These are phyloP conservation scores for Retiboletus fuscus DNA, from an alignment of 1,284 basidiomycete genomes.

Conservation along the genomic window DNA sequence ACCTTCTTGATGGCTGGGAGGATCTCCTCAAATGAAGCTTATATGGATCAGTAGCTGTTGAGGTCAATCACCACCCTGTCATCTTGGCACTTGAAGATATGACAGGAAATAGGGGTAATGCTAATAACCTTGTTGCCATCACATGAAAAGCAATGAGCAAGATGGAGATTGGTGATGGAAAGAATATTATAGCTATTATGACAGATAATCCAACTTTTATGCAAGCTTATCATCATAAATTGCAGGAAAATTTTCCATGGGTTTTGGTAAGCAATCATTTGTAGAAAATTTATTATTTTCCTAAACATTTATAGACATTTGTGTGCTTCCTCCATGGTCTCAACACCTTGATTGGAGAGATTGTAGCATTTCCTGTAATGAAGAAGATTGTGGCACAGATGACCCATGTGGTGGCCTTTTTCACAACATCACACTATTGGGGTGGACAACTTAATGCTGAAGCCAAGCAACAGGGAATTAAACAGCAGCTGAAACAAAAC, in stretches of 20 bases:
- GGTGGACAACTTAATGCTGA: slow-evolving; percentile 37
- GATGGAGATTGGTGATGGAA: slow-evolving; percentile 30
- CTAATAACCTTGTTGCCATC: slow-evolving; percentile 15
- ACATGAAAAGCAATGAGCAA: slow-evolving; percentile 13
- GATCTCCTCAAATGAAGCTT: slow-evolving; percentile 24
- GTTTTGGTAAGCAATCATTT: slow-evolving; percentile 3
- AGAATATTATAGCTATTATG: neutral
- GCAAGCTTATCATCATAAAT: slow-evolving; percentile 33
- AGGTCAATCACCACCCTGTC: slow-evolving; percentile 16
- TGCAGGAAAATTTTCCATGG: slow-evolving; percentile 18
- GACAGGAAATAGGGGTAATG: neutral
- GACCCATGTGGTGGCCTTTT: slow-evolving; percentile 19
- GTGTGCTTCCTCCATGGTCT: slow-evolving; percentile 20
- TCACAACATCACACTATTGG: slow-evolving; percentile 51
- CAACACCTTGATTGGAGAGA: slow-evolving; percentile 48
- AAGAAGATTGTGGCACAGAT: slow-evolving; percentile 39
- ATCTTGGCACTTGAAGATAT: no score
- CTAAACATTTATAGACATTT: slow-evolving; percentile 37
- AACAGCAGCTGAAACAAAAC: slow-evolving; percentile 1
- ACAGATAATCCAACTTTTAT: no score
- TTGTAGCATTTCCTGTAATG: slow-evolving; percentile 37
- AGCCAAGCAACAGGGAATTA: slow-evolving; percentile 33
- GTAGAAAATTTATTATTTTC: no score
- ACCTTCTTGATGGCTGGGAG: slow-evolving; percentile 28
- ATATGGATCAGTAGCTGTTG: slow-evolving; percentile 22